Conservation (phyloP, 164 flowering plant species). For the Sextonia rubra region DNA sequence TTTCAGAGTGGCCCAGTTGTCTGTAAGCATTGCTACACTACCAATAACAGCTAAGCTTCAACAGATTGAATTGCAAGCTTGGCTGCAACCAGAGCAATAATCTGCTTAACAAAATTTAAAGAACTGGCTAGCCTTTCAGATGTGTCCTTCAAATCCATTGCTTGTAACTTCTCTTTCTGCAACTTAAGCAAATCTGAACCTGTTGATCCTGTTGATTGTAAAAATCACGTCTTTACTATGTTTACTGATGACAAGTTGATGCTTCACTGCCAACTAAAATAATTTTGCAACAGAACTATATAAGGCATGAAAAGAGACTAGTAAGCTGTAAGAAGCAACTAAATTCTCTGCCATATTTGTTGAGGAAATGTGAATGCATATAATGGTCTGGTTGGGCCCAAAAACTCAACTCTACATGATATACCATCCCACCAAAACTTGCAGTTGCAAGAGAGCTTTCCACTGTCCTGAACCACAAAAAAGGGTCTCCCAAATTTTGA, state of each 20-base stretch:
- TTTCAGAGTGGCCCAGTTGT: neutral
- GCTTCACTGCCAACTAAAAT: neutral
- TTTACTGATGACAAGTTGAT: neutral
- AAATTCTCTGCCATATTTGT: no score
- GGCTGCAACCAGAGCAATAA: conserved; percentile 50
- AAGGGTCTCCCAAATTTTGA: no score
- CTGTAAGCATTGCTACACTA: neutral
- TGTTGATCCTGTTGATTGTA: conserved; percentile 39
- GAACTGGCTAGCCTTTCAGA: conserved; percentile 39
- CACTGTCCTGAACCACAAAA: no score
- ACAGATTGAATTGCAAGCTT: conserved; percentile 73
- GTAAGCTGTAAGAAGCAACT: no score
- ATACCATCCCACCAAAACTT: no score
- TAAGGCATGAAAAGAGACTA: neutral
- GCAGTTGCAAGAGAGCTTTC: no score
- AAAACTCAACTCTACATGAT: no score
- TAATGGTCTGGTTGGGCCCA: no score
- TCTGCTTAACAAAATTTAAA: conserved; percentile 31
- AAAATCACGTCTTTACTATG: neutral
- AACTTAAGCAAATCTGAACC: conserved; percentile 42
- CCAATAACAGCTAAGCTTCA: conserved; percentile 11
- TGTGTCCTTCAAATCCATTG: conserved; percentile 54
- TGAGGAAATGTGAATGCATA: no score
- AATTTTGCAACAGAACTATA: no score
- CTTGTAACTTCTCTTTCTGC: conserved; percentile 42